These are phyloP conservation scores for Pyricularia pennisetigena DNA, from an alignment of 2,329 filamentous ascomycete species.

Conservation along the genomic window DNA sequence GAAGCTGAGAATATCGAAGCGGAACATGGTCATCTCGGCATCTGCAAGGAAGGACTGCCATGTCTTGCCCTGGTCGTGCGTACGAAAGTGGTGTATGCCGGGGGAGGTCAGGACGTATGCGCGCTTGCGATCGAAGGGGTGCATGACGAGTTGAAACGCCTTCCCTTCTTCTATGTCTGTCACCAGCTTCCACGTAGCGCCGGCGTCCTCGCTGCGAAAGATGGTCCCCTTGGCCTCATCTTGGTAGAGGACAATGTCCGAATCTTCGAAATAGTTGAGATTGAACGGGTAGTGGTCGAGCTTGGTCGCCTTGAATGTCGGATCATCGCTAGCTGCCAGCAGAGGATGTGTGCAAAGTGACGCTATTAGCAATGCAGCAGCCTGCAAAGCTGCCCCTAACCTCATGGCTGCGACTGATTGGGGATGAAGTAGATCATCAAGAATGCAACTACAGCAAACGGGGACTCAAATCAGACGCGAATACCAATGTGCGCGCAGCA, in stretches of 20 bases:
- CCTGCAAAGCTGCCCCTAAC: constrained; percentile 34
- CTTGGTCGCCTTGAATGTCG: constrained; percentile 52
- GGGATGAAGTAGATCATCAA: constrained; percentile 31
- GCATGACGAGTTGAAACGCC: constrained; percentile 57
- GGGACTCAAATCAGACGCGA: neutral
- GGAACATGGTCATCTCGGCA: constrained; percentile 43
- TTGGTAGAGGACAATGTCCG: constrained; percentile 69
- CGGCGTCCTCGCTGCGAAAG: constrained; percentile 73
- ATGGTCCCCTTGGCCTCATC: constrained; percentile 55
- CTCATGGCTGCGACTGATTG: constrained; percentile 39
- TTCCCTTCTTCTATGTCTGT: constrained; percentile 53
- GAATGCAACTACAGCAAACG: constrained; percentile 6
- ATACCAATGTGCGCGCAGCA: neutral
- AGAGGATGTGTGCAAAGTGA: constrained; percentile 25
- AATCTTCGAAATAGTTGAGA: constrained; percentile 86
- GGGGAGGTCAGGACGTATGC: constrained; percentile 67
- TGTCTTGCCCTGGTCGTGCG: constrained; percentile 68
- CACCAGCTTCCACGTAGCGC: constrained; percentile 63
- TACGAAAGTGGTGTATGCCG: constrained; percentile 67
- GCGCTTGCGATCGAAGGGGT: constrained; percentile 66
- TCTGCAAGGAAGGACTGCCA: constrained; percentile 68
- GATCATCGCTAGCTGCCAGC: constrained; percentile 51
- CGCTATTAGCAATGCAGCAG: constrained; percentile 42
- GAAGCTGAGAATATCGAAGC: constrained; percentile 53
- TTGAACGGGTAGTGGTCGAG: constrained; percentile 59